phyloP scores from a whole-genome alignment of 176 grass and related monocot species.

The Echinochloa phyllopogon region DNA sequence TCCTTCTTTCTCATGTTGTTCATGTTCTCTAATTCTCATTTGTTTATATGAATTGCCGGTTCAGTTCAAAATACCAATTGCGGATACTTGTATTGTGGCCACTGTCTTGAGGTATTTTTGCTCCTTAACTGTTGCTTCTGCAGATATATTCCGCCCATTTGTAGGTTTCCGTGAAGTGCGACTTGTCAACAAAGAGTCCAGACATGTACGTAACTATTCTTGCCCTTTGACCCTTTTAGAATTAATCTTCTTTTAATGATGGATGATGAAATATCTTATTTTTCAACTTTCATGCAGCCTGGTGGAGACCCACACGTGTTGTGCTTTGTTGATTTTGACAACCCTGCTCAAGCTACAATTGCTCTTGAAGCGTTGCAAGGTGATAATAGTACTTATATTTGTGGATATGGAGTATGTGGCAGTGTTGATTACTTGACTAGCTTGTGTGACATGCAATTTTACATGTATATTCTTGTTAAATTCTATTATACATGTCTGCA shows the following conservation, averaged over 20 bases:
- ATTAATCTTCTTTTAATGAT: not conserved
- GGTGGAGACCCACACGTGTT: constrained; percentile 85
- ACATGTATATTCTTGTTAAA: constrained; percentile 3
- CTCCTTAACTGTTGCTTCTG: constrained; percentile 52
- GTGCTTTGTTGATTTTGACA: constrained; percentile 96
- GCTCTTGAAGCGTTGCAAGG: constrained; percentile 97
- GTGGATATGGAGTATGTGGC: constrained; percentile 13
- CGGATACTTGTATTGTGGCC: not conserved
- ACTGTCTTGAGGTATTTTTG: constrained; percentile 9
- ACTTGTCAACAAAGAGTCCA: constrained; percentile 97
- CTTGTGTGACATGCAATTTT: not conserved
- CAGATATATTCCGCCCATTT: constrained; percentile 99
- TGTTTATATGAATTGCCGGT: not conserved
- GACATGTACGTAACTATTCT: constrained; percentile 67
- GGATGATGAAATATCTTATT: not conserved
- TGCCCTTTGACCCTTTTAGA: constrained; percentile 14
- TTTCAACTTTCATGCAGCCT: constrained; percentile 55
- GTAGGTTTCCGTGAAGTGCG: constrained; percentile 98
- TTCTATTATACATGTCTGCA: constrained; percentile 24
- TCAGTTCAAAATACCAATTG: not conserved
- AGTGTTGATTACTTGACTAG: not conserved
- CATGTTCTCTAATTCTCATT: not conserved
- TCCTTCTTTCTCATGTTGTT: not conserved
- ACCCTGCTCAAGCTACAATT: constrained; percentile 84
- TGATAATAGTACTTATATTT: constrained; percentile 55